Evolutionary conservation across 495 filamentous ascomycete genomes (phyloP).

Genomic region (Xylaria cubensis): DNA sequence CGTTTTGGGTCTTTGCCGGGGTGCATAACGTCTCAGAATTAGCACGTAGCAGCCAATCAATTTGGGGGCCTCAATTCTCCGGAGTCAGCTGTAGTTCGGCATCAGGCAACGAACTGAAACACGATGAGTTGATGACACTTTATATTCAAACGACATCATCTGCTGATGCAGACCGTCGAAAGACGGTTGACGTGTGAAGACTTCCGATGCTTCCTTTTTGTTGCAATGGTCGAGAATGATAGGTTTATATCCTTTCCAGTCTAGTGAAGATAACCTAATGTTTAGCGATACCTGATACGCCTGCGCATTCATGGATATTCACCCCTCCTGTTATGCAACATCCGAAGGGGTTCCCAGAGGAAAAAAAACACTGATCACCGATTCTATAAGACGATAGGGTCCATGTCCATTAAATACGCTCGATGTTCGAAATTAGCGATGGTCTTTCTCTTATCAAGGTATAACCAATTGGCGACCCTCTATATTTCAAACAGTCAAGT

Average conservation of each 20-base stretch:
- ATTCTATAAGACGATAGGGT: background rate
- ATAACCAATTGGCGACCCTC: background rate
- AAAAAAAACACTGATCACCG: background rate
- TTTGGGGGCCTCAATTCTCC: background rate
- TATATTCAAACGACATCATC: background rate
- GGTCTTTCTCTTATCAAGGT: background rate
- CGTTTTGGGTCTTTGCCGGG: constrained; percentile 16
- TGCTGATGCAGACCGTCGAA: background rate
- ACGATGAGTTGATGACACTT: background rate
- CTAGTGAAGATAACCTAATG: background rate
- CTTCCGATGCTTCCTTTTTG: background rate
- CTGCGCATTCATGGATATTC: too few relatives aligned
- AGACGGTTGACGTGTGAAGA: background rate
- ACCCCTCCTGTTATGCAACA: too few relatives aligned
- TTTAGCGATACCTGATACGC: background rate
- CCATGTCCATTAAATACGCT: background rate
- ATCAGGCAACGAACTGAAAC: constrained; percentile 8
- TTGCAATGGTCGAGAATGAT: background rate
- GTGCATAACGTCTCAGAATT: constrained; percentile 19
- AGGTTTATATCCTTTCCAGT: background rate
- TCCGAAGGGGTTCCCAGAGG: background rate
- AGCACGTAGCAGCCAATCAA: constrained; percentile 9
- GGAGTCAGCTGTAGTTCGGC: background rate
- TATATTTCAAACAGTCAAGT: background rate
- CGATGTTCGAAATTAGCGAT: background rate